These are phyloP conservation scores for Paxillus ammoniavirescens DNA, from an alignment of 768 basidiomycete species.

Conservation along the genomic window DNA sequence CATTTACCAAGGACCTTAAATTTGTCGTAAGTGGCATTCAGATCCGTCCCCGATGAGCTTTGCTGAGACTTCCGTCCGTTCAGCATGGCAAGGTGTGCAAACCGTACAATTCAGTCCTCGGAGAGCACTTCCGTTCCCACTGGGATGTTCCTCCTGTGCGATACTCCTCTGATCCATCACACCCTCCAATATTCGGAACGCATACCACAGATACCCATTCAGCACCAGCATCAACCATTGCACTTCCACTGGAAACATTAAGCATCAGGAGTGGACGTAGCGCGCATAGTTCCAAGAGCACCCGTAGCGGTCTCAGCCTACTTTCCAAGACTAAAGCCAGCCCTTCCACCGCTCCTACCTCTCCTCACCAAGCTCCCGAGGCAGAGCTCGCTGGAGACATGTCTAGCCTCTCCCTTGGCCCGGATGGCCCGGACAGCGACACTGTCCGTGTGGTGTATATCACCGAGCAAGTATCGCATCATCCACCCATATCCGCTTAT, in stretches of 20 bases:
- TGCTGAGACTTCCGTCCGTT: constrained; percentile 3
- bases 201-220: constrained; percentile 33
- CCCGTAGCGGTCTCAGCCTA: constrained; percentile 54
- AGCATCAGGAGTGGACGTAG: constrained; percentile 51
- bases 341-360: constrained; percentile 39
- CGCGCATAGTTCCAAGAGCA: constrained; percentile 58
- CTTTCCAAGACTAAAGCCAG: constrained; percentile 46
- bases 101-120: constrained; percentile 85
- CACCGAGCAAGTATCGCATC: constrained; percentile 96
- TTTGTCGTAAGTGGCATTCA: constrained; percentile 60
- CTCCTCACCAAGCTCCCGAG: constrained; percentile 42
- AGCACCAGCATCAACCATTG: constrained; percentile 19
- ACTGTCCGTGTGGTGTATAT: constrained; percentile 71
- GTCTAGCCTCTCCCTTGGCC: constrained; percentile 58
- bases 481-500: constrained; percentile 91
- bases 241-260: constrained; percentile 43
- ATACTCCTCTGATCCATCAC: constrained; percentile 46
- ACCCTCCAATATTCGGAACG: constrained; percentile 45
- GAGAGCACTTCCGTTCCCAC: constrained; percentile 86
- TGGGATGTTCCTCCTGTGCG: constrained; percentile 75
- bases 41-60: background rate
- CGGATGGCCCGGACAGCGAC: constrained; percentile 30
- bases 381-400: constrained; percentile 48
- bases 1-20: constrained; percentile 93
- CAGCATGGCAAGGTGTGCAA: constrained; percentile 93